Conservation (phyloP, 208 protist genomes). For the Herpetomonas tarakana region DNA sequence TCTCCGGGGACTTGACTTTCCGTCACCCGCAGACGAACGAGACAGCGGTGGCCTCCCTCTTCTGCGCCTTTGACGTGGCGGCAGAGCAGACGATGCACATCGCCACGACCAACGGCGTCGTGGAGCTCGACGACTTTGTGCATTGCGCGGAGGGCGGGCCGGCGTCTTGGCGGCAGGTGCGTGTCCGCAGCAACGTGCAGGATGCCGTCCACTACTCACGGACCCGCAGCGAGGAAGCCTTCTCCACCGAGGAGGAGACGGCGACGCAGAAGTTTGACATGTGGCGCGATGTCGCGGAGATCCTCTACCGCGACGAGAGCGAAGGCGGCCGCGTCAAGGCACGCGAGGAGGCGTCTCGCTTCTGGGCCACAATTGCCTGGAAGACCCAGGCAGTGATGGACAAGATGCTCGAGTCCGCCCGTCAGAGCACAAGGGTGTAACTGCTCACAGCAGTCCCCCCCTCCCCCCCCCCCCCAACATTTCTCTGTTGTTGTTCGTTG, state of each 20-base stretch:
- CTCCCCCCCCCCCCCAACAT: no score
- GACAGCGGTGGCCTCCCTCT: slow-evolving; percentile 21
- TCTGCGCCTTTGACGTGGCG: slow-evolving; percentile 28
- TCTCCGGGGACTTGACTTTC: slow-evolving; percentile 36
- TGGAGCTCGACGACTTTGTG: slow-evolving; percentile 39
- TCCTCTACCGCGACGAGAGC: slow-evolving; percentile 30
- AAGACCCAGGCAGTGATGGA: slow-evolving; percentile 67
- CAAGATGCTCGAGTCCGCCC: slow-evolving; percentile 52
- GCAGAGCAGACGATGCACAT: slow-evolving; percentile 24
- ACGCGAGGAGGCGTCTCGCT: slow-evolving; percentile 23
- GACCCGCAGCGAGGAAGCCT: no score
- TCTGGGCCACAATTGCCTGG: slow-evolving; percentile 41
- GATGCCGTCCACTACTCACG: no score
- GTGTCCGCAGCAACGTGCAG: no score
- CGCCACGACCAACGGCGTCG: slow-evolving; percentile 26
- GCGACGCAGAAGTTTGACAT: no score
- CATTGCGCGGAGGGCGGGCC: slow-evolving; percentile 14
- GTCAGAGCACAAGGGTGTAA: no score
- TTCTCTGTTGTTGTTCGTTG: no score
- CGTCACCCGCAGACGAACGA: background rate
- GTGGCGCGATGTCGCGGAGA: no score
- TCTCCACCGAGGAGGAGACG: no score
- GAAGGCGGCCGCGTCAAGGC: slow-evolving; percentile 30
- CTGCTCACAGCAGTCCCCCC: no score
- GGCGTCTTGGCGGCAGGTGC: no score